Percentiles rank a stretch among this genome's conserved stretches.
phyloP scores from a whole-genome alignment of 225 moss, liverwort and hornwort genomes.

The Lunularia cruciata region DNA sequence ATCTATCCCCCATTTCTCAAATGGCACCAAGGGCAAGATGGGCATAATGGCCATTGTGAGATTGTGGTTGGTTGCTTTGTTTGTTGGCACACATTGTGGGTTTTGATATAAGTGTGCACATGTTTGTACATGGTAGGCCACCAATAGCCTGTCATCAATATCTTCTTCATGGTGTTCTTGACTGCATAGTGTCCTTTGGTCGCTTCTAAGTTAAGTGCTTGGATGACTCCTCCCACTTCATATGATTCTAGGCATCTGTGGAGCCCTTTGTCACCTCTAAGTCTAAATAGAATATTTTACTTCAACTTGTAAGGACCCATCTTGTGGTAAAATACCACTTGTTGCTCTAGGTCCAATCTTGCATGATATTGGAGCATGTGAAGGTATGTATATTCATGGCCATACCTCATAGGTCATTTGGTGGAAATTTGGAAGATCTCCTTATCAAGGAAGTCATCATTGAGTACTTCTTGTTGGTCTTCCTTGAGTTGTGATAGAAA shows the following conservation, averaged over 20 bases:
- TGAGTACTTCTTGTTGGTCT: not conserved
- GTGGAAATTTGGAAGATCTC: not conserved
- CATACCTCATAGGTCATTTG: too few relatives aligned
- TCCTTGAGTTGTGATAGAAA: not conserved
- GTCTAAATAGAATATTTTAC: too few relatives aligned
- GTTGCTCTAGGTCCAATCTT: too few relatives aligned
- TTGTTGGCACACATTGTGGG: not conserved
- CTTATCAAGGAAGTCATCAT: not conserved
- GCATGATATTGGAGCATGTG: too few relatives aligned
- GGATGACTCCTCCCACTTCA: too few relatives aligned
- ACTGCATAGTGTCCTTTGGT: not conserved
- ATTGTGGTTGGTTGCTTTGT: not conserved
- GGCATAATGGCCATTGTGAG: conserved; percentile 1
- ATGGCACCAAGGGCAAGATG: conserved; percentile 8
- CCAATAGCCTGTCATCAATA: not conserved
- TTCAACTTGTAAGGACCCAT: too few relatives aligned
- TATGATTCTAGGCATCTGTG: too few relatives aligned
- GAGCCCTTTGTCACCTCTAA: too few relatives aligned
- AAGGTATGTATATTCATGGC: too few relatives aligned
- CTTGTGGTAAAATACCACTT: too few relatives aligned
- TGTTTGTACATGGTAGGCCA: too few relatives aligned
- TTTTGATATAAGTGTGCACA: not conserved
- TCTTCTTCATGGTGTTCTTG: not conserved
- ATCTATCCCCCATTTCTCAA: conserved; percentile 23
- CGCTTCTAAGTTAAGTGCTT: too few relatives aligned